Evolutionary conservation across 2,329 filamentous ascomycete genomes (phyloP).

Genomic region (Pseudogymnoascus destructans): DNA sequence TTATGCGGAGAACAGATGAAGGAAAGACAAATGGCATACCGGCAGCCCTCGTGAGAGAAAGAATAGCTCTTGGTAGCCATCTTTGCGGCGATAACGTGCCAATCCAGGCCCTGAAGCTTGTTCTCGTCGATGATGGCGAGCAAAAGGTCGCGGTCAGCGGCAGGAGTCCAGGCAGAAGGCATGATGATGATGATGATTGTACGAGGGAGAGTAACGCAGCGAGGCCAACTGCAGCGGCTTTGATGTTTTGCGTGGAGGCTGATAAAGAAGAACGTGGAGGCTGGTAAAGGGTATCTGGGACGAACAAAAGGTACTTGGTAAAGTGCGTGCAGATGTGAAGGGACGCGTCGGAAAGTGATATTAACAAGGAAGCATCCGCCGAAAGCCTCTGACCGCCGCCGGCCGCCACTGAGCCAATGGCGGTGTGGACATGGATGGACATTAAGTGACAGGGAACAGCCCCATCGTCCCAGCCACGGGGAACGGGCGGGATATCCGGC

Average conservation of each 20-base stretch:
- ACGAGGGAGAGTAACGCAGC: background rate
- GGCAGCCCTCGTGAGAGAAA: constrained; percentile 23
- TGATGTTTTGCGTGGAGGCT: background rate
- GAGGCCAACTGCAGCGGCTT: background rate
- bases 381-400: background rate
- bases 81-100: constrained; percentile 16
- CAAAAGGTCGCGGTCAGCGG: constrained; percentile 22
- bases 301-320: background rate
- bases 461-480: background rate
- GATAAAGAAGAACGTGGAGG: background rate
- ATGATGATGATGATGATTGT: constrained; percentile 11
- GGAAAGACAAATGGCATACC: constrained; percentile 17
- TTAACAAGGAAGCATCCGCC: background rate
- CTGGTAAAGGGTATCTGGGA: background rate
- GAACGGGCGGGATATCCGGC: background rate
- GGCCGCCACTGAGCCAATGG: background rate
- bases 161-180: constrained; percentile 18
- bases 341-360: background rate
- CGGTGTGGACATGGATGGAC: background rate
- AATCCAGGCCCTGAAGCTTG: constrained; percentile 18
- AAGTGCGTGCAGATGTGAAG: background rate
- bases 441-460: no score
- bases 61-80: constrained; percentile 19
- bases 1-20: background rate
- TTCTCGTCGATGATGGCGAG: constrained; percentile 22